Evolutionary conservation across 139 green algal genomes (phyloP), one percentile per base, ranked within the genome.

Genomic region (Dunaliella primolecta): DNA sequence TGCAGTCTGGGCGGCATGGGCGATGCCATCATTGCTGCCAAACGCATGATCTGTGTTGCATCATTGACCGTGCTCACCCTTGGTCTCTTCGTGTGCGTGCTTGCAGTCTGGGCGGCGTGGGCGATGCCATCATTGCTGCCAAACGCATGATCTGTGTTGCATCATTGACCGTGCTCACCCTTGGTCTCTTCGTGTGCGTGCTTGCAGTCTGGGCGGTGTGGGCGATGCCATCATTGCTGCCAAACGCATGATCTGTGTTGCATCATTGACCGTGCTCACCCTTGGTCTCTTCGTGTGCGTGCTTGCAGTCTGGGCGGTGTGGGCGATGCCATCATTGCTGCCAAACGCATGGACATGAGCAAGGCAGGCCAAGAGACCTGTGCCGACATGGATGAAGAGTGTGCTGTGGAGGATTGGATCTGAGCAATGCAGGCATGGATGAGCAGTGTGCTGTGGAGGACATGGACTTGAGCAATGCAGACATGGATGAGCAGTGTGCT

Each of bases 261-360:
- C n/a, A n/a, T n/a, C n/a, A n/a, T n/a, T n/a, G n/a, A n/a, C n/a
- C n/a, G n/a, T n/a, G n/a, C n/a, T n/a, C n/a, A n/a, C n/a, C n/a
- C n/a, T n/a, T n/a, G n/a, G n/a, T n/a, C n/a, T n/a, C n/a, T n/a
- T n/a, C 71, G 27, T 77, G 71, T 77, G 71, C 71, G 71, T n/a
- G 71, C 71, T 64, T 64, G 75, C 56, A 86, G 75, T 31, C 36
- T 86, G 27, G 85, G 81, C 1, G 81, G 81, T n/a, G 37, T 33
- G n/a, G 29, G 88, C 70, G 92, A 92, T n/a, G 86, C 86, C 27
- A 83, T 94, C 81, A 91, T 91, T 55, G 91, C 91, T 30, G 87
- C 91, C 36, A 88, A 91, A 76, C 83, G 91, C 64, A 88, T 94
- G 81, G 82, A 88, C 33, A 85, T 93, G 84, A 88, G 81, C 84